Conservation (phyloP, 306 rosid species). For the Quercus alba region DNA sequence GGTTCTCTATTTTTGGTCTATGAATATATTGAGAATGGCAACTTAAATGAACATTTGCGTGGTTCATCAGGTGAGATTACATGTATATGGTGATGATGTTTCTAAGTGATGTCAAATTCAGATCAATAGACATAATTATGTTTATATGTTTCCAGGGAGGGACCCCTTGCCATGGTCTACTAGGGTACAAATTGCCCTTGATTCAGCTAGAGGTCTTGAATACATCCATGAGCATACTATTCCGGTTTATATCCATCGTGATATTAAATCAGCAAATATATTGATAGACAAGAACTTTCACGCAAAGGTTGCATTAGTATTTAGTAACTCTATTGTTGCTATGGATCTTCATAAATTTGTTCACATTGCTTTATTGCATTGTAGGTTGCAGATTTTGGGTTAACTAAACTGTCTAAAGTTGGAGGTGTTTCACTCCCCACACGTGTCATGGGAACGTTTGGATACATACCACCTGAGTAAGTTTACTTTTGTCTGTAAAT, state of each 20-base stretch:
- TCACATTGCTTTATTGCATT: slow-evolving; percentile 7
- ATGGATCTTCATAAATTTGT: slow-evolving; percentile 12
- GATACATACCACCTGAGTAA: slow-evolving; percentile 95
- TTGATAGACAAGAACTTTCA: slow-evolving; percentile 77
- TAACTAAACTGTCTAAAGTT: slow-evolving; percentile 86
- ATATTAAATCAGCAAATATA: slow-evolving; percentile 94
- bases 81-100: slow-evolving; percentile 1
- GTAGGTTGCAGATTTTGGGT: slow-evolving; percentile 97
- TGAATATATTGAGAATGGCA: slow-evolving; percentile 41
- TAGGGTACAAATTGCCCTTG: slow-evolving; percentile 90
- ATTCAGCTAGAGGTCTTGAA: slow-evolving; percentile 97
- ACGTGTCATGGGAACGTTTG: slow-evolving; percentile 86
- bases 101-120: background rate
- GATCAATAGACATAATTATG: slow-evolving; percentile 1
- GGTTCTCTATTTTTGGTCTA: slow-evolving; percentile 86
- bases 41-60: slow-evolving; percentile 83
- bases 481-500: slow-evolving; percentile 15
- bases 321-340: background rate
- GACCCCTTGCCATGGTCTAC: slow-evolving; percentile 82
- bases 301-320: slow-evolving; percentile 58
- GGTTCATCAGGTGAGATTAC: slow-evolving; percentile 72
- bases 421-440: slow-evolving; percentile 79
- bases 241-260: slow-evolving; percentile 92
- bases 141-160: slow-evolving; percentile 44
- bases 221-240: slow-evolving; percentile 97